phyloP scores from a whole-genome alignment of 495 filamentous ascomycete species.

The Amphirosellinia nigrospora region DNA sequence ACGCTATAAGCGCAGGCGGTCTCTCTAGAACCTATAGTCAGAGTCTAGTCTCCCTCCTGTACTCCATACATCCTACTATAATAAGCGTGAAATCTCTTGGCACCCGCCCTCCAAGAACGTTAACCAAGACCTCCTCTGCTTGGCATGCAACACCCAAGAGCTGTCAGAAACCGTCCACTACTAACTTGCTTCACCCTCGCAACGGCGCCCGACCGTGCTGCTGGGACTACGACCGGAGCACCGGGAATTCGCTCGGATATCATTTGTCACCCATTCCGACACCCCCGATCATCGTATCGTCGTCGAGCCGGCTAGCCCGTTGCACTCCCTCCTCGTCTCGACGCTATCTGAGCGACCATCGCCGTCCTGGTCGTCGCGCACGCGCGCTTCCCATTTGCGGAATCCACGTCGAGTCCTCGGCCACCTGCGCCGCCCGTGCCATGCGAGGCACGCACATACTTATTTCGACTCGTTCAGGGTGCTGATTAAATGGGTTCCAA shows the following conservation, averaged over 20 bases:
- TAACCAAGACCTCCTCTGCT: slow-evolving; percentile 44
- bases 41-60: slow-evolving; percentile 11
- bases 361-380: slow-evolving; percentile 15
- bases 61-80: slow-evolving; percentile 14
- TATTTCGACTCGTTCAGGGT: slow-evolving; percentile 21
- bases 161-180: slow-evolving; percentile 28
- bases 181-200: slow-evolving; percentile 18
- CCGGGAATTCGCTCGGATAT: slow-evolving; percentile 12
- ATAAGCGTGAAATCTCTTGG: slow-evolving; percentile 42
- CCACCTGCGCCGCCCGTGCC: slow-evolving; percentile 34
- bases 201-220: slow-evolving; percentile 31
- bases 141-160: slow-evolving; percentile 46
- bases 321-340: not conserved
- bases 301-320: slow-evolving; percentile 23
- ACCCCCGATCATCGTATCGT: not conserved
- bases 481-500: slow-evolving; percentile 45
- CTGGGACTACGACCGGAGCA: slow-evolving; percentile 28
- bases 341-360: slow-evolving; percentile 8
- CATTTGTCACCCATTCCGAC: slow-evolving; percentile 13
- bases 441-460: slow-evolving; percentile 39
- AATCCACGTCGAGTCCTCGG: slow-evolving; percentile 10
- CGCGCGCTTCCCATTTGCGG: slow-evolving; percentile 5
- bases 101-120: slow-evolving; percentile 38
- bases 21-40: not conserved
- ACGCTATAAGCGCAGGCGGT: not conserved